phyloP scores from a whole-genome alignment of 1,284 basidiomycete genomes.

The Taiwanofungus camphoratus region DNA sequence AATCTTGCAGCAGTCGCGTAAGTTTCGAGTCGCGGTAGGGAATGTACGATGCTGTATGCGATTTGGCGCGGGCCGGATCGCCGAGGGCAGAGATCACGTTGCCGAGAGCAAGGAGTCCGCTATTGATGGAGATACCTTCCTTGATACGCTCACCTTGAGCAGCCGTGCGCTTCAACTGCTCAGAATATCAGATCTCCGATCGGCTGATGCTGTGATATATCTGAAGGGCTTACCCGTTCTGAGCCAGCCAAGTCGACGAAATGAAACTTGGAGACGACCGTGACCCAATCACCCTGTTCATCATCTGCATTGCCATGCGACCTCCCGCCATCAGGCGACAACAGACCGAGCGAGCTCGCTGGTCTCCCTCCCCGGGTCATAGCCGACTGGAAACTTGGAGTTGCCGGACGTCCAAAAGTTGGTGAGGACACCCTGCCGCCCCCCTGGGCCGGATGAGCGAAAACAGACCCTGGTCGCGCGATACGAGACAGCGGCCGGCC shows the following conservation, averaged over 20 bases:
- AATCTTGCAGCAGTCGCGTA: constrained; percentile 91
- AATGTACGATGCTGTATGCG: constrained; percentile 76
- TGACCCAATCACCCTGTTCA: constrained; percentile 77
- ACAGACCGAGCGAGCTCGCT: constrained; percentile 61
- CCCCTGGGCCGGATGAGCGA: constrained; percentile 34
- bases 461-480: constrained; percentile 70
- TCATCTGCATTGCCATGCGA: constrained; percentile 41
- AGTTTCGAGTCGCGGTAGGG: constrained; percentile 98
- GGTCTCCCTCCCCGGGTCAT: constrained; percentile 75
- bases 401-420: constrained; percentile 66
- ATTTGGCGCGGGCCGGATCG: constrained; percentile 82
- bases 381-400: constrained; percentile 69
- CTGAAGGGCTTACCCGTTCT: constrained; percentile 60
- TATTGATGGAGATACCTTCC: constrained; percentile 97
- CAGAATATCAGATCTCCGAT: constrained; percentile 1
- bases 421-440: constrained; percentile 61
- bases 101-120: constrained; percentile 91
- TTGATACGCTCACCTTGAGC: constrained; percentile 93
- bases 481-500: constrained; percentile 75
- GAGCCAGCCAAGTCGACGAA: constrained; percentile 98
- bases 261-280: constrained; percentile 94
- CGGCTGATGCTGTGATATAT: constrained; percentile 7
- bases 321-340: constrained; percentile 42
- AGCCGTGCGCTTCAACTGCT: constrained; percentile 86
- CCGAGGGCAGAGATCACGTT: constrained; percentile 98